A percentile compares a stretch with the other conserved stretches of the same genome.
These are phyloP conservation scores for Aspergillus vadensis DNA, from an alignment of 2,329 filamentous ascomycete species.

Conservation along the genomic window DNA sequence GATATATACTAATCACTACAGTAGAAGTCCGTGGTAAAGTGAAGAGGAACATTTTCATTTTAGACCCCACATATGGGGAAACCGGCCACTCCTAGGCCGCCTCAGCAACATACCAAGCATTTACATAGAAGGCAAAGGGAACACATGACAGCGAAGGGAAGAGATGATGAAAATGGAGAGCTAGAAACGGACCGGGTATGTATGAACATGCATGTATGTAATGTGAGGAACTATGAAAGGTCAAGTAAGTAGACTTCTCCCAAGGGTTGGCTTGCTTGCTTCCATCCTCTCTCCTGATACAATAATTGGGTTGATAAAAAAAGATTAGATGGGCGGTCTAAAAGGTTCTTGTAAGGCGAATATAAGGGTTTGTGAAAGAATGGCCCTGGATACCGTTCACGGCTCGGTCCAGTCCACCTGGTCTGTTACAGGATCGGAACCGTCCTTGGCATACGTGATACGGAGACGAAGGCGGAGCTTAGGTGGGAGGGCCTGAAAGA, in stretches of 20 bases:
- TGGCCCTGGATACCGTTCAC: slow-evolving; percentile 15
- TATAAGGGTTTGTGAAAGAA: not conserved
- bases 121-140: slow-evolving; percentile 8
- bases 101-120: slow-evolving; percentile 7
- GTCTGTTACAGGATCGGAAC: slow-evolving; percentile 73
- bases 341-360: not conserved
- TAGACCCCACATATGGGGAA: too few species aligned
- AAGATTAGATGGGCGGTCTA: not conserved
- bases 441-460: slow-evolving; percentile 74
- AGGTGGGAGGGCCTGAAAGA: slow-evolving; percentile 64
- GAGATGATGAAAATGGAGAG: slow-evolving; percentile 1
- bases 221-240: slow-evolving; percentile 1
- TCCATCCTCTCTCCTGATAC: not conserved
- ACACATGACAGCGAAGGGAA: not conserved
- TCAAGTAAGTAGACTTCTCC: not conserved
- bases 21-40: too few species aligned
- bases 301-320: not conserved
- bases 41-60: too few species aligned
- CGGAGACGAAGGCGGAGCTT: slow-evolving; percentile 80
- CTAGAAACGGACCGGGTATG: slow-evolving; percentile 8
- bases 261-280: not conserved
- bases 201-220: slow-evolving; percentile 7
- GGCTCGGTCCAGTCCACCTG: slow-evolving; percentile 97
- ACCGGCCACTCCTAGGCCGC: not conserved
- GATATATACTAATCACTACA: too few species aligned